Evolutionary conservation across 805 yeast genomes (phyloP), one percentile per base, ranked within the genome.

Genomic region (Starmerella lactis-condensi): DNA sequence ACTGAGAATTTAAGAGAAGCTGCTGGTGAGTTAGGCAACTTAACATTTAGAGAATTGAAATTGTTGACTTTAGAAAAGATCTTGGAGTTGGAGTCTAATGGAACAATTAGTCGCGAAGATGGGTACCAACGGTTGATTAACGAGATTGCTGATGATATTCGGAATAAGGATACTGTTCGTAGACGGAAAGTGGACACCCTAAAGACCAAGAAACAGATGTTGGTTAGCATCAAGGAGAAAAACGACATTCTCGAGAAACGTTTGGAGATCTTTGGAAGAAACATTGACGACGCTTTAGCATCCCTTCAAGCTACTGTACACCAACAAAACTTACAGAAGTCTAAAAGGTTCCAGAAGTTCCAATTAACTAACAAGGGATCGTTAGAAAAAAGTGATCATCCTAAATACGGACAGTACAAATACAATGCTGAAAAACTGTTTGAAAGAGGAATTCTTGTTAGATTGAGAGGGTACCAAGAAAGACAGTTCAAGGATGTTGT

Each of bases 101-200:
- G 79, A 2, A 53, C 61, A 24, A 62, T 83, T 6, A 60, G 74
- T 3, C 63, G 92, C 36, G 57, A 62, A 20, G 69, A 79, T 47
- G 69, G 75, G 13, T 79, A 72, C 51, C 96, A 89, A 48, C 71
- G 67, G 15, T 48, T 89, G 10, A 54, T 89, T 36, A 81, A 82
- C 46, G 79, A 77, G 39, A 73, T 89, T 38, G 92, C 94, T 0
- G 55, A 64, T 32, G 95, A 85, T 40, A 79, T 89, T 40, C 46
- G 56, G 38, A 64, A 69, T 33, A 69, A 69, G 36, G 60, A 61
- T 32, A 64, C 65, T 38, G 62, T 66, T 14, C 56, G 72, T 26
- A 39, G 59, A n/a, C 52, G 60, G 24, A 55, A 71, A 16, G 48
- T 52, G 31, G 56, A 58, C 23, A 73, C 68, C 38, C 48, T 69